These are phyloP conservation scores for Candida glaebosa DNA, from an alignment of 805 yeast species.

Conservation along the genomic window DNA sequence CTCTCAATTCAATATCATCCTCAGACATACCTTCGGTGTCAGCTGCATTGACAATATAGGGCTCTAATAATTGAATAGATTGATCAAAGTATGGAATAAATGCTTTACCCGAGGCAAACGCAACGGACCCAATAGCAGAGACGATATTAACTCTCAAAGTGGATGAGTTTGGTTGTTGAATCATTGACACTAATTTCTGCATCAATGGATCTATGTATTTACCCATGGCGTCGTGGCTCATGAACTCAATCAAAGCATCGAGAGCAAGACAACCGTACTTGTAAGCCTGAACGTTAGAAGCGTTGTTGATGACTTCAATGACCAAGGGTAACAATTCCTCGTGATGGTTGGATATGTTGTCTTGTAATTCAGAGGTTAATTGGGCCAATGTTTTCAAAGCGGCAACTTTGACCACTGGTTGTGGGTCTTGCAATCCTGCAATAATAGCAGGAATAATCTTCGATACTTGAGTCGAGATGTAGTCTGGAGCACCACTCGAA, in stretches of 20 bases:
- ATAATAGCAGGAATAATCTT: constrained; percentile 71
- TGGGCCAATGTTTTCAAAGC: constrained; percentile 79
- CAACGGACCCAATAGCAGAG: constrained; percentile 95
- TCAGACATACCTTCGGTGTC: constrained; percentile 75
- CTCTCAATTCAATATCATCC: constrained; percentile 87
- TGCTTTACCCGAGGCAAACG: constrained; percentile 88
- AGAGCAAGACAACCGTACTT: constrained; percentile 88
- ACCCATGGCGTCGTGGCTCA: constrained; percentile 81
- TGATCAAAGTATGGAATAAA: constrained; percentile 83
- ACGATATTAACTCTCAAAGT: constrained; percentile 79
- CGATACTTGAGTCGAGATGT: constrained; percentile 67
- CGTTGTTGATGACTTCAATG: constrained; percentile 81
- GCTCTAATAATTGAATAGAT: constrained; percentile 77
- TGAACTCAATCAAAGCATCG: constrained; percentile 88
- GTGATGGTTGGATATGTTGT: constrained; percentile 79
- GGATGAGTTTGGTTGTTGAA: constrained; percentile 69
- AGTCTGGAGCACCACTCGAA: constrained; percentile 94
- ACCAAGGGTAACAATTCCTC: constrained; percentile 80
- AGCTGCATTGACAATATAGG: constrained; percentile 68
- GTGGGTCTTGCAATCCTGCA: constrained; percentile 72
- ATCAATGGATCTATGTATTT: constrained; percentile 83
- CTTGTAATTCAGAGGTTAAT: constrained; percentile 81
- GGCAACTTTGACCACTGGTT: constrained; percentile 75
- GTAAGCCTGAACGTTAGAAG: constrained; percentile 78
- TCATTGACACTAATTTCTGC: constrained; percentile 83